A percentile compares a stretch with the other conserved stretches of the same genome.
Evolutionary conservation across 305 asterid species (phyloP).

Genomic region (Fraxinus greggii): DNA sequence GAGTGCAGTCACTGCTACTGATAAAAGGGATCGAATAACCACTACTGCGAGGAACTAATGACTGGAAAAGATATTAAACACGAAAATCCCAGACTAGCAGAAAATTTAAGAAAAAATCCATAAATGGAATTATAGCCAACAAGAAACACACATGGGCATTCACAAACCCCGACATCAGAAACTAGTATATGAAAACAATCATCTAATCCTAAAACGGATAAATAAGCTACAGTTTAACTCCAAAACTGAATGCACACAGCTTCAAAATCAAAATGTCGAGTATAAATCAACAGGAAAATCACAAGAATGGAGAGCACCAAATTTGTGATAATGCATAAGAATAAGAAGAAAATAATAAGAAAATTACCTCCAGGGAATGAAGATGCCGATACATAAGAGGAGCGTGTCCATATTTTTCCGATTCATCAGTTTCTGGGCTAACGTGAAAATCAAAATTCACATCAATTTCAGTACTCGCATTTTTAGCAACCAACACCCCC

Average conservation of each 20-base stretch:
- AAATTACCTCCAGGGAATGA: slow-evolving; percentile 58
- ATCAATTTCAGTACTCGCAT: background rate
- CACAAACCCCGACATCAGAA: background rate
- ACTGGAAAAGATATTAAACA: background rate
- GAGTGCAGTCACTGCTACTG: background rate
- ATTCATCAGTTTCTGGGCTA: slow-evolving; percentile 37
- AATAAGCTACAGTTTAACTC: background rate
- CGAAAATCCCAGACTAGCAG: background rate
- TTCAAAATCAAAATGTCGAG: background rate
- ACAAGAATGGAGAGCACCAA: background rate
- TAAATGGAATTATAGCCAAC: slow-evolving; percentile 11
- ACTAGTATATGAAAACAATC: background rate
- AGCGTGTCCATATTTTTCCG: slow-evolving; percentile 36
- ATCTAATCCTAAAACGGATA: background rate
- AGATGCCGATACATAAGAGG: slow-evolving; percentile 62
- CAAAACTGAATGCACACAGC: background rate
- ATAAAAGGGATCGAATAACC: background rate
- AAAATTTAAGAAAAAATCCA: background rate
- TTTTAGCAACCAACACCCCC: slow-evolving; percentile 15
- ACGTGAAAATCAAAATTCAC: background rate
- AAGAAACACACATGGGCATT: background rate
- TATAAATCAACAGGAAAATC: background rate
- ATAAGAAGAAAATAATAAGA: background rate
- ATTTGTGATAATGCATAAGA: background rate
- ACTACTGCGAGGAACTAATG: background rate